These are phyloP conservation scores for Alternaria triticina DNA, from an alignment of 2,329 filamentous ascomycete genomes.

Conservation along the genomic window DNA sequence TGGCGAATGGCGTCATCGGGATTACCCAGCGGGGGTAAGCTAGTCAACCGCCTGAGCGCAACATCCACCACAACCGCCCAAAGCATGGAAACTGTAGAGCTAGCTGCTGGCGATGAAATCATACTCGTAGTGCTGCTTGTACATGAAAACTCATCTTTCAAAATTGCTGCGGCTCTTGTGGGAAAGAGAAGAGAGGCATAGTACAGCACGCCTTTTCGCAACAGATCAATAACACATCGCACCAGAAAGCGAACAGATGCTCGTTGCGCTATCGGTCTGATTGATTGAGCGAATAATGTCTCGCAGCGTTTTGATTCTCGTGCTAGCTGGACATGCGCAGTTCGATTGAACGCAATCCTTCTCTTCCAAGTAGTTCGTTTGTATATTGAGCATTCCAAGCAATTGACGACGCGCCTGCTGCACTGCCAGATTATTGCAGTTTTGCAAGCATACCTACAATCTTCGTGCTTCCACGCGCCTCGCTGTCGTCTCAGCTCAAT, in stretches of 20 bases:
- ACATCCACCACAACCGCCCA: neutral
- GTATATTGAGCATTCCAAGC: neutral
- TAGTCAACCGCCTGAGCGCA: neutral
- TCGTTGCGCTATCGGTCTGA: neutral
- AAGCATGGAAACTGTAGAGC: neutral
- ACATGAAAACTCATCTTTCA: neutral
- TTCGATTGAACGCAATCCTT: neutral
- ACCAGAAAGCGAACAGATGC: neutral
- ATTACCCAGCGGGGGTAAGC: constrained; percentile 31
- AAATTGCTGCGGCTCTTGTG: neutral
- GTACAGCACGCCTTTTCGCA: neutral
- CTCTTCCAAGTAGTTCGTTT: neutral
- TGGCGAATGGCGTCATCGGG: constrained; percentile 37
- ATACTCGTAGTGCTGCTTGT: neutral
- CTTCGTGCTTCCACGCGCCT: neutral
- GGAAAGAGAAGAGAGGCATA: neutral
- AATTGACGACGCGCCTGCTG: neutral
- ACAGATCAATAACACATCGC: neutral
- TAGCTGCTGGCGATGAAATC: neutral
- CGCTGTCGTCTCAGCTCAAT: neutral
- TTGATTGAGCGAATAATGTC: neutral
- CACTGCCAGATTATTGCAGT: neutral
- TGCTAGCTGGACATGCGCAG: neutral
- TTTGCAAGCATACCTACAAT: neutral
- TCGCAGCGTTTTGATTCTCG: neutral